Conservation (phyloP, 345 rosid species). For the Dipteronia dyeriana region DNA sequence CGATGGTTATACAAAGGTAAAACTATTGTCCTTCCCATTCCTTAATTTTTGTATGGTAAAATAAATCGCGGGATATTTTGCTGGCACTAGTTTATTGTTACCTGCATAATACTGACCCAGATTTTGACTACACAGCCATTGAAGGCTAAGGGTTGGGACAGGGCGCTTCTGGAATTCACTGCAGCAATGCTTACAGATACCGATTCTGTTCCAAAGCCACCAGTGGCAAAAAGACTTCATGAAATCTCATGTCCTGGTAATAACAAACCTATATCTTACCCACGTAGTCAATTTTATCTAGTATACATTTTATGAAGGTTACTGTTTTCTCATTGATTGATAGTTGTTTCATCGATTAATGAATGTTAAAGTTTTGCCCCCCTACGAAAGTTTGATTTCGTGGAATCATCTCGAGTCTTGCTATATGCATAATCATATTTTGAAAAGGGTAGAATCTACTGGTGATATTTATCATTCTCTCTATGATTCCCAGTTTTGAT, state of each 20-base stretch:
- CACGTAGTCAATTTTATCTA: slow-evolving; percentile 8
- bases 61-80: slow-evolving; percentile 2
- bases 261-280: neutral
- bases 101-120: slow-evolving; percentile 6
- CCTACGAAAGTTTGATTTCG: neutral
- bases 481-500: slow-evolving; percentile 53
- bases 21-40: slow-evolving; percentile 8
- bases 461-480: slow-evolving; percentile 17
- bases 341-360: neutral
- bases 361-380: neutral
- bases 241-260: slow-evolving; percentile 80
- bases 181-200: slow-evolving; percentile 55
- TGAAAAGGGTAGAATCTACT: neutral
- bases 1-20: slow-evolving; percentile 83
- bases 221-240: slow-evolving; percentile 51
- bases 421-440: neutral
- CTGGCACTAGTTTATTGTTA: neutral
- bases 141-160: slow-evolving; percentile 74
- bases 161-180: slow-evolving; percentile 72
- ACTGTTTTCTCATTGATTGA: neutral
- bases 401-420: neutral
- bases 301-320: neutral
- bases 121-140: slow-evolving; percentile 56
- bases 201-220: slow-evolving; percentile 46
- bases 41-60: neutral